Base-by-base conservation (phyloP, 1,284 basidiomycete species). In the Chondrostereum purpureum region DNA sequence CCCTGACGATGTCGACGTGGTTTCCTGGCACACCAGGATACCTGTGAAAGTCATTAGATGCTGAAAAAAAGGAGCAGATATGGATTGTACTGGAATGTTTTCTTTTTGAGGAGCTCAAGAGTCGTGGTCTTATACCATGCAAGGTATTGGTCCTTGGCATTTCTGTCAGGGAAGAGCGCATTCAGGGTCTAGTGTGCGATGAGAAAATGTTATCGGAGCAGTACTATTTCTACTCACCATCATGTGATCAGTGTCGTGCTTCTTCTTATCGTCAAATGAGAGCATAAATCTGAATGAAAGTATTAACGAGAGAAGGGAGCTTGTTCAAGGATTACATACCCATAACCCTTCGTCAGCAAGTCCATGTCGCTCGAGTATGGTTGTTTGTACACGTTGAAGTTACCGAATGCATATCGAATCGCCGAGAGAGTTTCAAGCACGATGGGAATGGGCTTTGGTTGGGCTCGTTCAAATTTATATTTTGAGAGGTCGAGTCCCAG, bases 1-100 rank as follows among this genome's bases (percentile, higher is more conserved):
- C 80, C 4, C 74, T 69, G 20, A 85, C 80, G 47, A 92, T 63
- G 57, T 92, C 85, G 18, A 90, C 36, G 60, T 64, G 3, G 65
- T 67, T 22, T 72, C 69, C 17, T 69, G 65, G 13, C 73, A 76
- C 10, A 80, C 71, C 13, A 81, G 61, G 2, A 67, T 58, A 59
- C 68, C 27, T 31, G n/a, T n/a, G n/a, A 31, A 31, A 31, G n/a
- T 31, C n/a, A 8, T 8, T 31, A 8, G n/a, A 31, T 31, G 27
- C 8, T n/a, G 8, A n/a, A 31, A 31, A 31, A 31, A 8, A 31
- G 8, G 27, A 31, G 8, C 8, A n/a, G 27, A 31, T 31, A 31
- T 31, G n/a, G n/a, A 8, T n/a, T n/a, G n/a, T 31, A 31, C 27
- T 31, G 8, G 27, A 31, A 86, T 2, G 81, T 79, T 48, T 73